Evolutionary conservation across 768 basidiomycete genomes (phyloP), one percentile per base, ranked within the genome.

Genomic region (Tylopilus felleus): DNA sequence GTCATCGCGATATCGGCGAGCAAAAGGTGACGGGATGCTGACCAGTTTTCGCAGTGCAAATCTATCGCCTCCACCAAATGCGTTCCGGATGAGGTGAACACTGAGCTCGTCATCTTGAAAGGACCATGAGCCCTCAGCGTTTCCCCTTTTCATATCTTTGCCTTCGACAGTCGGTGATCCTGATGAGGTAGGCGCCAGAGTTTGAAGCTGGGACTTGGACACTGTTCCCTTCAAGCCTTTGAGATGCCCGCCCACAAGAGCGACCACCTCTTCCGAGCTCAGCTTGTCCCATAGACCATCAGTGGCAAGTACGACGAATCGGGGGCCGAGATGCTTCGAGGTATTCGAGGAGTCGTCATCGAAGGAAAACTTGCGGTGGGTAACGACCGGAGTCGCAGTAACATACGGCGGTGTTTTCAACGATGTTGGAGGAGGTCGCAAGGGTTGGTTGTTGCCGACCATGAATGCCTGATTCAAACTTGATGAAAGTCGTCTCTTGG

Each of bases 351-450:
- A 62, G 25, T 53, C 48, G 27, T 72, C 55, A 14, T 77, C 65
- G 64, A 88, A 80, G 14, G 79, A 73, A 60, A 91, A 74, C 60
- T 86, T 84, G 55, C 82, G 82, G 61, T 93, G 86, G 3, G 86
- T 88, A 27, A 94, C 83, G 33, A 90, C 91, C 3, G 93, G 93
- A 8, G 77, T 76, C 16, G 93, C 84, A 29, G 80, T 94, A 22
- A 96, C 93, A 70, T 96, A 97, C n/a, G 93, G 93, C 2, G 93
- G 93, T 5, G 94, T 92, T 70, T 86, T 88, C 71, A 90, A 81
- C 21, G 78, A 70, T 14, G 79, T 50, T 14, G 85, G 88, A 3
- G 85, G 73, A 8, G 78, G 70, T 21, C 89, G 82, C 67, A 88
- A 73, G 2, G 80, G 72, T 53, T 74, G 74, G 41, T 79, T 78